phyloP scores from a whole-genome alignment of 495 filamentous ascomycete species.

The Penicillium pancosmium region DNA sequence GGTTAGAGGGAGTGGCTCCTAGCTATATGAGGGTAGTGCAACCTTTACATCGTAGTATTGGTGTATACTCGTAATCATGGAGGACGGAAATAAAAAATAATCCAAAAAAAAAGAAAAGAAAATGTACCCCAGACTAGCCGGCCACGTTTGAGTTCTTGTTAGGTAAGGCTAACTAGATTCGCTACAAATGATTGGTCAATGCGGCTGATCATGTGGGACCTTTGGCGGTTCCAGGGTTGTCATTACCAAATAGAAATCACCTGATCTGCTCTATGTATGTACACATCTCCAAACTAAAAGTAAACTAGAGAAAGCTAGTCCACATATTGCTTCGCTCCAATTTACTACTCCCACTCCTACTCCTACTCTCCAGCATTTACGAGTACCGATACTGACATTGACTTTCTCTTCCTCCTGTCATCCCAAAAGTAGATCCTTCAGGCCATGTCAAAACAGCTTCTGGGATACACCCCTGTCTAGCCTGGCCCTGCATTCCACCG shows the following conservation, averaged over 20 bases:
- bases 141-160: conserved; percentile 25
- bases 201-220: conserved; percentile 29
- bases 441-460: conserved; percentile 8
- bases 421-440: background rate
- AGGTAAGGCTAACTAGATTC: conserved; percentile 22
- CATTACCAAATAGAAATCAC: conserved; percentile 34
- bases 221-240: conserved; percentile 8
- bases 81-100: background rate
- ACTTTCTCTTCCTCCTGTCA: background rate
- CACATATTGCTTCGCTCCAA: no score
- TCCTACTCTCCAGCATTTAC: background rate
- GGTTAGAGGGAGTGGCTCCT: no score
- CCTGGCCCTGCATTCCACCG: conserved; percentile 12
- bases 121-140: conserved; percentile 21
- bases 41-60: background rate
- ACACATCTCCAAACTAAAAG: background rate
- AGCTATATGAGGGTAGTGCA: no score
- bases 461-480: conserved; percentile 2
- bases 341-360: no score
- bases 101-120: background rate
- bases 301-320: background rate
- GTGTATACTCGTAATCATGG: background rate
- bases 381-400: background rate
- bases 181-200: conserved; percentile 13
- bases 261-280: conserved; percentile 17